These are phyloP conservation scores for Nitzschia sp. DNA, from an alignment of 108 stramenopile species.

Conservation along the genomic window DNA sequence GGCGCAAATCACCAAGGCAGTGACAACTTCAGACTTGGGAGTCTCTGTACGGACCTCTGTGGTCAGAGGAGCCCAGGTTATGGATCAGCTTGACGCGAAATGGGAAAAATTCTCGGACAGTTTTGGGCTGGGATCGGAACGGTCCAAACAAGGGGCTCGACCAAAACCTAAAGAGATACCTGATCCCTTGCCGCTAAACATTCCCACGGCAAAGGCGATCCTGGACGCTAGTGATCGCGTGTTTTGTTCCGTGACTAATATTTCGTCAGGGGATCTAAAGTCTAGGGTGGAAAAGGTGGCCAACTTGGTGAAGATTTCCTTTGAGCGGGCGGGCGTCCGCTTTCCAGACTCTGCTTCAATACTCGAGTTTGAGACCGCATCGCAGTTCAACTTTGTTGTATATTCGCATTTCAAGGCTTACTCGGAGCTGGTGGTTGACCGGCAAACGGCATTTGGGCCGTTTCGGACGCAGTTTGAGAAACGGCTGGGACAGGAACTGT, in stretches of 20 bases:
- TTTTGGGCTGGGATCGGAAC: slow-evolving; percentile 62
- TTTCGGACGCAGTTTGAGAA: slow-evolving; percentile 62
- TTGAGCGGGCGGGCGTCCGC: slow-evolving; percentile 44
- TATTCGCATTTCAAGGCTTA: slow-evolving; percentile 77
- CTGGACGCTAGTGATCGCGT: slow-evolving; percentile 39
- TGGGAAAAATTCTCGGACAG: slow-evolving; percentile 83
- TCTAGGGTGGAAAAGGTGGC: slow-evolving; percentile 46
- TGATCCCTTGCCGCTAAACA: slow-evolving; percentile 37
- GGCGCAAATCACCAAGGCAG: slow-evolving; percentile 50
- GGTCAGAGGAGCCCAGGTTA: slow-evolving; percentile 78
- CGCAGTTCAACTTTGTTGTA: slow-evolving; percentile 70
- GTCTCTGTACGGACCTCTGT: slow-evolving; percentile 63
- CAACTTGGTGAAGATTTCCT: slow-evolving; percentile 45
- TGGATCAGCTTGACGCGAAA: slow-evolving; percentile 72
- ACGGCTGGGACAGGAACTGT: slow-evolving; percentile 40
- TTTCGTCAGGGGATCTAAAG: slow-evolving; percentile 25
- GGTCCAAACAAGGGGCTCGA: slow-evolving; percentile 38
- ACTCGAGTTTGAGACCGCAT: slow-evolving; percentile 18
- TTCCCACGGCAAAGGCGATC: slow-evolving; percentile 31
- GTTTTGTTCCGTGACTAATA: slow-evolving; percentile 30
- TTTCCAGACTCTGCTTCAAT: slow-evolving; percentile 12
- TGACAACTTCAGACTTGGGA: slow-evolving; percentile 63
- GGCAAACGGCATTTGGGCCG: slow-evolving; percentile 38
- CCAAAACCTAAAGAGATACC: slow-evolving; percentile 49
- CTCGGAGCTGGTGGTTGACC: slow-evolving; percentile 60